Conservation (phyloP, 768 basidiomycete genomes). For the Leccinum aurantiacum region DNA sequence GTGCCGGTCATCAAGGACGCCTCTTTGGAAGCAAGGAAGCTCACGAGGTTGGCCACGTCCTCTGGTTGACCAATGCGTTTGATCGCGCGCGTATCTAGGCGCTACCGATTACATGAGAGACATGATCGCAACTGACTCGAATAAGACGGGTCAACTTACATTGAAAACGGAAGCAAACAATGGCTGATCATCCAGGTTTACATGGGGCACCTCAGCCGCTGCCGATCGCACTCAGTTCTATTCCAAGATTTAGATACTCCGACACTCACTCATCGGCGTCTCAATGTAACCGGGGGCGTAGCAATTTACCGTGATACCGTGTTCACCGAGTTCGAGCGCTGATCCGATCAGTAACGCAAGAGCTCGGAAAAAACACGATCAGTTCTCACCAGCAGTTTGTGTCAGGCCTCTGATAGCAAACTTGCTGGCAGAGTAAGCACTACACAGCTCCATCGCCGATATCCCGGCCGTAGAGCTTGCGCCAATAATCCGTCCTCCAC, state of each 20-base stretch:
- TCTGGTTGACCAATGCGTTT: not conserved
- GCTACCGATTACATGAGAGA: not conserved
- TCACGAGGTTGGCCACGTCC: not conserved
- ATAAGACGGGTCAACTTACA: not conserved
- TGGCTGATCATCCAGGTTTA: not conserved
- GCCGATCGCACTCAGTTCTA: not conserved
- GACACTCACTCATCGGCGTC: not conserved
- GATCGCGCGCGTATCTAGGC: not conserved
- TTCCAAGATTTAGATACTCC: not conserved
- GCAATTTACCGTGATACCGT: not conserved
- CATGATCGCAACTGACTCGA: not conserved
- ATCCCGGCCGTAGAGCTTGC: not conserved
- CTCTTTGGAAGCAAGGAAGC: not conserved
- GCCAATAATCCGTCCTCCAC: not conserved
- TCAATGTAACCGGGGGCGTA: not conserved
- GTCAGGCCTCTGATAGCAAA: constrained; percentile 44
- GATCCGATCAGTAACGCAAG: not conserved
- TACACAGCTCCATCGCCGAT: not conserved
- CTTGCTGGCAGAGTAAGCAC: constrained; percentile 38
- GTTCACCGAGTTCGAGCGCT: not conserved
- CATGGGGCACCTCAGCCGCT: not conserved
- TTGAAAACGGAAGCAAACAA: not conserved
- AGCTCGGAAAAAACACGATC: not conserved
- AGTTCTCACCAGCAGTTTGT: constrained; percentile 36
- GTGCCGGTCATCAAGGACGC: not conserved